Percentiles rank a stretch among this genome's conserved stretches.
These are phyloP conservation scores for Helotiales sp. DNA, from an alignment of 2,329 filamentous ascomycete species.

Conservation along the genomic window DNA sequence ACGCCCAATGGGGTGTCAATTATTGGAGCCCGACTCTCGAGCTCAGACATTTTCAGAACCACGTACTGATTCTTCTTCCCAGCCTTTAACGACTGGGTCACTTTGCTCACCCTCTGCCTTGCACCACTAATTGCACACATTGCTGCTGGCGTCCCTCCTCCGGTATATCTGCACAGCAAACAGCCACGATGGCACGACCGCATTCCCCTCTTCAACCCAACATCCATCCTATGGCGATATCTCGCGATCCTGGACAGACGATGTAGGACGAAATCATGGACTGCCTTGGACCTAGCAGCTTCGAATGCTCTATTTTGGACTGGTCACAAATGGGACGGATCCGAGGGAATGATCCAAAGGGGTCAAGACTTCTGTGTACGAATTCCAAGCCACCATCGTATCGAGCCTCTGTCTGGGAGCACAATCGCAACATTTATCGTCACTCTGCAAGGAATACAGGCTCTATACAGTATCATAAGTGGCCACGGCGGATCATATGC, in stretches of 20 bases:
- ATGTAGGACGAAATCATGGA: constrained; percentile 34
- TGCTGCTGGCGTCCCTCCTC: constrained; percentile 28
- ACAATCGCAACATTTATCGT: constrained; percentile 25
- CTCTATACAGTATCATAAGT: neutral
- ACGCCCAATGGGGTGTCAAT: no score
- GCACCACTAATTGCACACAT: constrained; percentile 37
- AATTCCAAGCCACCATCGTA: neutral
- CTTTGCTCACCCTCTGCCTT: constrained; percentile 35
- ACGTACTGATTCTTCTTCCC: no score
- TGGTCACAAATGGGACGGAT: constrained; percentile 36
- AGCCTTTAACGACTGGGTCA: constrained; percentile 35
- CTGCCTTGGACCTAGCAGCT: constrained; percentile 30
- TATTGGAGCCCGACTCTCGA: no score
- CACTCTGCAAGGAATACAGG: constrained; percentile 21
- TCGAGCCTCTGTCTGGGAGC: neutral
- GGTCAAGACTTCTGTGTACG: neutral
- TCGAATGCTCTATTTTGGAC: constrained; percentile 40
- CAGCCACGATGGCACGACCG: constrained; percentile 35
- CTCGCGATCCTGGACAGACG: constrained; percentile 37
- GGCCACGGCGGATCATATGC: neutral
- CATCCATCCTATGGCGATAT: constrained; percentile 40
- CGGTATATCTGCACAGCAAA: constrained; percentile 22
- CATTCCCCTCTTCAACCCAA: constrained; percentile 37
- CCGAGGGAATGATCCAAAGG: constrained; percentile 31
- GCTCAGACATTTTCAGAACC: no score